Conservation (phyloP, 1,284 basidiomycete species). For the Schizophyllum commune region DNA sequence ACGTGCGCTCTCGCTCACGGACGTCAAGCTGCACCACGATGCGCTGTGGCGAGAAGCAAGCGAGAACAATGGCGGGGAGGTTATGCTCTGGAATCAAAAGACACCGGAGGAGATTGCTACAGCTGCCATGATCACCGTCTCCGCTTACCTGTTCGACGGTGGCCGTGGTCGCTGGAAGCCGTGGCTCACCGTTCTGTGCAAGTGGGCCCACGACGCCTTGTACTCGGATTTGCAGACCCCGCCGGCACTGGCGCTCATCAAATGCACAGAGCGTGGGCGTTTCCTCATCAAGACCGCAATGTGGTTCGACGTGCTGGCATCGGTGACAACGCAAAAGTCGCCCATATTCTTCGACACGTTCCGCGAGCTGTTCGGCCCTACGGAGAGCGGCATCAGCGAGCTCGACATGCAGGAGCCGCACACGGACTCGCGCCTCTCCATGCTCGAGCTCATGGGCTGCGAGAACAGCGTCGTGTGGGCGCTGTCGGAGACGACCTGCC, state of each 20-base stretch:
- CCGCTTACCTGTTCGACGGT: conserved; percentile 66
- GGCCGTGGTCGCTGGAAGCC: conserved; percentile 60
- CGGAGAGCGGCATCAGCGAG: conserved; percentile 27
- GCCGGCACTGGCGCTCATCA: conserved; percentile 38
- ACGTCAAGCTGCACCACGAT: background rate
- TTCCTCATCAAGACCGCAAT: conserved; percentile 77
- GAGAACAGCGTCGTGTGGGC: conserved; percentile 72
- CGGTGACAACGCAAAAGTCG: conserved; percentile 51
- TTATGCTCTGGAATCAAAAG: background rate
- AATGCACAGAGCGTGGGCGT: conserved; percentile 37
- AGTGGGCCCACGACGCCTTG: background rate
- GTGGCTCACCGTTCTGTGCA: conserved; percentile 49
- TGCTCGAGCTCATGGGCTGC: conserved; percentile 81
- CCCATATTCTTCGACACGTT: conserved; percentile 56
- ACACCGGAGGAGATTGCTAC: conserved; percentile 51
- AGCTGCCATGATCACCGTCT: conserved; percentile 66
- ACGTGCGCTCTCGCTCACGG: background rate
- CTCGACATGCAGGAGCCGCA: conserved; percentile 17
- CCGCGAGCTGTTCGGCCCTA: conserved; percentile 44
- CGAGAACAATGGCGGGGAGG: background rate
- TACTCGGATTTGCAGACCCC: conserved; percentile 41
- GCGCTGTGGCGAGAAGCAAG: background rate
- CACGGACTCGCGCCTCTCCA: conserved; percentile 33
- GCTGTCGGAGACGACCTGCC: conserved; percentile 61
- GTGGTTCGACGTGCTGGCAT: conserved; percentile 80